phyloP scores from a whole-genome alignment of 73 alveolate genomes.

The Paramecium sonneborni region DNA sequence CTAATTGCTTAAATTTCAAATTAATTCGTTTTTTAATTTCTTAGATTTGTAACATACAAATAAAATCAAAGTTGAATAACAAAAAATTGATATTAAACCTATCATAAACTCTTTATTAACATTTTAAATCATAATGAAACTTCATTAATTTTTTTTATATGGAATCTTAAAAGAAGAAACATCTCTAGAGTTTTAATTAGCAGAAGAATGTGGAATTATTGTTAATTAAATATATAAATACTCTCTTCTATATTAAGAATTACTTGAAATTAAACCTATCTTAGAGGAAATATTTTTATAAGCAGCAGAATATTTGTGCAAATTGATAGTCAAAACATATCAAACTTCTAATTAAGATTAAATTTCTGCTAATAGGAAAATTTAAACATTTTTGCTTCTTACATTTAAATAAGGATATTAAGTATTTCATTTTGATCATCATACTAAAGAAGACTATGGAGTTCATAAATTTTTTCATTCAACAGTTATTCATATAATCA shows the following conservation, averaged over 20 bases:
- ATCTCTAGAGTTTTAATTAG: neutral
- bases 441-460: neutral
- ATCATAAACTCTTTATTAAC: neutral
- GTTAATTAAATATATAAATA: neutral
- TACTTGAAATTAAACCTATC: neutral
- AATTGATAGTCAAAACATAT: neutral
- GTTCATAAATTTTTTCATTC: conserved; percentile 1
- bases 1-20: neutral
- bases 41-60: neutral
- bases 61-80: neutral
- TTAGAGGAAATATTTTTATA: neutral
- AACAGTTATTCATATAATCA: neutral
- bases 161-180: neutral
- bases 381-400: neutral
- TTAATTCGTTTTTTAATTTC: neutral
- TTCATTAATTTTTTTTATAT: neutral
- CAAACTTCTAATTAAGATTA: neutral
- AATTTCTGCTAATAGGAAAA: neutral
- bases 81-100: neutral
- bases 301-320: neutral
- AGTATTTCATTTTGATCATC: neutral
- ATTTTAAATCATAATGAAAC: neutral
- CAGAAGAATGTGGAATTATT: neutral
- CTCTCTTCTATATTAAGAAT: neutral
- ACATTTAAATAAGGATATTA: neutral